Evolutionary conservation across 2,329 filamentous ascomycete species (phyloP).

Genomic region (Mycocentrospora acerina): DNA sequence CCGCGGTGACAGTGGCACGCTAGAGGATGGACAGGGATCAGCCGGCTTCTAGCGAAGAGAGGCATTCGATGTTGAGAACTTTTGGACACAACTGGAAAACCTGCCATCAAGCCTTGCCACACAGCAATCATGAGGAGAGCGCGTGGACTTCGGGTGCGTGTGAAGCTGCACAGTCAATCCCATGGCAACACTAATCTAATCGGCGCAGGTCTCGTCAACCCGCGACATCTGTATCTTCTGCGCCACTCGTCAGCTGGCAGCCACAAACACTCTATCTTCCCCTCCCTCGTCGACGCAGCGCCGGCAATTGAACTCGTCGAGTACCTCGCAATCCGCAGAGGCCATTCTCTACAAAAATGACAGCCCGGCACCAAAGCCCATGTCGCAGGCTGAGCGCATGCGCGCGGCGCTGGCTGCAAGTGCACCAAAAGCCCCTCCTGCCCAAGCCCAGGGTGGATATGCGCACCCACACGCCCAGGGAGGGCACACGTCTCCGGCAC

Average conservation of each 20-base stretch:
- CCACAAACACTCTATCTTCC: conserved; percentile 16
- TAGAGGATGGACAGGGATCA: conserved; percentile 13
- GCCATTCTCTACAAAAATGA: conserved; percentile 28
- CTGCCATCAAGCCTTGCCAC: conserved; percentile 5
- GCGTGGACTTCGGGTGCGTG: conserved; percentile 30
- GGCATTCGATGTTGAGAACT: conserved; percentile 15
- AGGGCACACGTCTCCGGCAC: conserved; percentile 15
- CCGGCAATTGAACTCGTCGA: conserved; percentile 36
- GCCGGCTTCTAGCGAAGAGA: conserved; percentile 7
- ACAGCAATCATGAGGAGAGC: conserved; percentile 31
- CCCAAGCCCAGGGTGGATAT: not conserved
- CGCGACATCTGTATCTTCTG: conserved; percentile 44
- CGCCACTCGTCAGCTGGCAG: conserved; percentile 36
- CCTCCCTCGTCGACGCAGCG: conserved; percentile 24
- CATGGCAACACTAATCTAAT: conserved; percentile 3
- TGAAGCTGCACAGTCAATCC: not conserved
- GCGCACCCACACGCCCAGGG: conserved; percentile 12
- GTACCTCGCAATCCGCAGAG: conserved; percentile 33
- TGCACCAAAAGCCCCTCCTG: conserved; percentile 12
- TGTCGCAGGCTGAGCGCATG: conserved; percentile 33
- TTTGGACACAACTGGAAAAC: conserved; percentile 8
- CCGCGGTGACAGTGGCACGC: not conserved
- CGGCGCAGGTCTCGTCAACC: conserved; percentile 32
- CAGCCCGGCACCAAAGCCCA: conserved; percentile 13
- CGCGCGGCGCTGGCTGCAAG: conserved; percentile 24